These are phyloP conservation scores for Echeveria elegans DNA, from an alignment of 164 flowering plant genomes.

Conservation along the genomic window DNA sequence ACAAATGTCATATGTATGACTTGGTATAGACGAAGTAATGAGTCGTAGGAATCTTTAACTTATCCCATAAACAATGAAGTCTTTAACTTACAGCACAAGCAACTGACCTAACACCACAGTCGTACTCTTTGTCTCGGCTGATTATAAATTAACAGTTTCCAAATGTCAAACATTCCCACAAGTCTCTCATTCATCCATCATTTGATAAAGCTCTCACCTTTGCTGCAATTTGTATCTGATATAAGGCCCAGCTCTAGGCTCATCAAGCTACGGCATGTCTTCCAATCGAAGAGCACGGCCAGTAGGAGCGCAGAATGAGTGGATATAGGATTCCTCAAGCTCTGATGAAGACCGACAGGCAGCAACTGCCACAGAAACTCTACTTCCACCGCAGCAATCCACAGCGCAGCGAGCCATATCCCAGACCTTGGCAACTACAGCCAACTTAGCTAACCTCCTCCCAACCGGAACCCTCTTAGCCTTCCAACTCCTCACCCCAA, in stretches of 20 bases:
- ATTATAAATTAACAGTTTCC: not conserved
- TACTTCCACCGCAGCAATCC: constrained; percentile 11
- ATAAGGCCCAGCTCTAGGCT: not conserved
- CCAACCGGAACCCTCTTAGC: constrained; percentile 62
- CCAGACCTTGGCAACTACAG: constrained; percentile 34
- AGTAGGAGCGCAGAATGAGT: not conserved
- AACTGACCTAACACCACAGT: not conserved
- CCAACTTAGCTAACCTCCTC: constrained; percentile 53
- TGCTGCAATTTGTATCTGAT: not conserved
- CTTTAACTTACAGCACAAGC: not conserved
- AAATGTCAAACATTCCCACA: not conserved
- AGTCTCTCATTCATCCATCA: not conserved
- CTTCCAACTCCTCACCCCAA: constrained; percentile 51
- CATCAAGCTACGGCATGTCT: not conserved
- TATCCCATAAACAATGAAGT: constrained; percentile 1
- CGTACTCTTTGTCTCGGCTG: not conserved
- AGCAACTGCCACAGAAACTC: no score
- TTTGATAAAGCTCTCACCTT: not conserved
- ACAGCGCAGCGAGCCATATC: constrained; percentile 30
- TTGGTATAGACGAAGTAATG: not conserved
- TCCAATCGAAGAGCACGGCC: not conserved
- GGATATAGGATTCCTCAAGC: not conserved
- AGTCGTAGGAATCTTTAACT: not conserved
- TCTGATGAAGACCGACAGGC: not conserved
- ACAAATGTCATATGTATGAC: not conserved